Conservation (phyloP, 2,329 filamentous ascomycete species). For the Fusarium nygamai region DNA sequence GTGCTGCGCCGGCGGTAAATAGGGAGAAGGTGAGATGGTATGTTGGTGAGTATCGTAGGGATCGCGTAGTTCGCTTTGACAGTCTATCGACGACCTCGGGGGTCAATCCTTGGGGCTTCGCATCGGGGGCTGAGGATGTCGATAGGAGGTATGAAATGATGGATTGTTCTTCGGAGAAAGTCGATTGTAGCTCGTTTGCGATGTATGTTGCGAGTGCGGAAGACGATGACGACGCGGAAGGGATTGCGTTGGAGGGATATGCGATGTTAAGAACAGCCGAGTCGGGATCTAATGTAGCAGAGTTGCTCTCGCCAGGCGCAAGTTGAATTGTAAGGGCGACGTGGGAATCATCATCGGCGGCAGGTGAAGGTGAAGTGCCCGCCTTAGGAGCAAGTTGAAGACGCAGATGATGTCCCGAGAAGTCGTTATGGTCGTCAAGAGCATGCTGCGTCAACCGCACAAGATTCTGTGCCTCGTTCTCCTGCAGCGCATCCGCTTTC, state of each 20-base stretch:
- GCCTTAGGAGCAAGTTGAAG: slow-evolving; percentile 49
- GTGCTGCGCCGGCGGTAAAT: slow-evolving; percentile 81
- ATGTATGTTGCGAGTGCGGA: slow-evolving; percentile 80
- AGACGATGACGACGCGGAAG: slow-evolving; percentile 73
- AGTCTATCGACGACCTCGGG: slow-evolving; percentile 65
- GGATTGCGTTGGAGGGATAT: slow-evolving; percentile 76
- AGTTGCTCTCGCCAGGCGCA: slow-evolving; percentile 68
- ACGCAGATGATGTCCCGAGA: slow-evolving; percentile 83
- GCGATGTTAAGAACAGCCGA: slow-evolving; percentile 78
- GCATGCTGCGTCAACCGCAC: slow-evolving; percentile 85
- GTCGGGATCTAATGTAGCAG: slow-evolving; percentile 74
- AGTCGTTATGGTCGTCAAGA: slow-evolving; percentile 87
- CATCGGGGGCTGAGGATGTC: slow-evolving; percentile 59
- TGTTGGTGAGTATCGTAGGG: slow-evolving; percentile 89
- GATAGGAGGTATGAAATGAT: slow-evolving; percentile 81
- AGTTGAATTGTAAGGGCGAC: slow-evolving; percentile 78
- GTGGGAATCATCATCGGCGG: slow-evolving; percentile 54
- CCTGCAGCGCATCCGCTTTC: slow-evolving; percentile 72
- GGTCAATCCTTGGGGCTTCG: slow-evolving; percentile 56
- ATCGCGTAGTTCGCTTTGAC: slow-evolving; percentile 79
- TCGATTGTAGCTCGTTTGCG: slow-evolving; percentile 77
- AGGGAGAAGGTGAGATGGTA: slow-evolving; percentile 97
- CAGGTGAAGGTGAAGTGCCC: slow-evolving; percentile 17
- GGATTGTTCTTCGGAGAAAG: slow-evolving; percentile 89
- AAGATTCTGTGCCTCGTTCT: slow-evolving; percentile 76